These are phyloP conservation scores for Alternaria novae-zelandiae DNA, from an alignment of 2,329 filamentous ascomycete species.

Conservation along the genomic window DNA sequence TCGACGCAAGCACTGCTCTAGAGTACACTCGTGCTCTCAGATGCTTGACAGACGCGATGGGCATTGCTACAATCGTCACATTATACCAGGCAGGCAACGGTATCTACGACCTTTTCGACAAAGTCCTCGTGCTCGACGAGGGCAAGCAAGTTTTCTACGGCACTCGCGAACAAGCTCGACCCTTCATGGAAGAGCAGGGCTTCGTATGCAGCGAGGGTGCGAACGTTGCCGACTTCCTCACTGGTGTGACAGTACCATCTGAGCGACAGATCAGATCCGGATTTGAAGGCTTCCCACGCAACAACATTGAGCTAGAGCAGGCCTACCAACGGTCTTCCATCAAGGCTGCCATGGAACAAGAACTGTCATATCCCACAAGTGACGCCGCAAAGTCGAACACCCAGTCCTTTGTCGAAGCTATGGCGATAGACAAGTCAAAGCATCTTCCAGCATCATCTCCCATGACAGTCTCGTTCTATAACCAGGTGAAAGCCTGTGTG, in stretches of 20 bases:
- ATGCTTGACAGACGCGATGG: slow-evolving; percentile 56
- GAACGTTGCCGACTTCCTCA: slow-evolving; percentile 77
- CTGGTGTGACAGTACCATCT: slow-evolving; percentile 65
- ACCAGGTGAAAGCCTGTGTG: slow-evolving; percentile 62
- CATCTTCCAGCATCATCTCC: slow-evolving; percentile 61
- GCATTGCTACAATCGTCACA: slow-evolving; percentile 60
- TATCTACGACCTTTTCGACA: slow-evolving; percentile 71
- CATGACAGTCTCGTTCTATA: slow-evolving; percentile 50
- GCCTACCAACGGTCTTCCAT: slow-evolving; percentile 60
- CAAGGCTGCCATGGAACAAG: slow-evolving; percentile 57
- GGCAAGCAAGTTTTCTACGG: slow-evolving; percentile 80
- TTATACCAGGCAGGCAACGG: slow-evolving; percentile 60
- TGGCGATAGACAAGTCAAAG: slow-evolving; percentile 62
- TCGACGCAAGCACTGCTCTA: slow-evolving; percentile 53
- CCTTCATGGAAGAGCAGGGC: slow-evolving; percentile 71
- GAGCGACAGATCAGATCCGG: slow-evolving; percentile 51
- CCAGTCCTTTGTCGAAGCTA: slow-evolving; percentile 60
- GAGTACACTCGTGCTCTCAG: slow-evolving; percentile 63
- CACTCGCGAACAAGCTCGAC: slow-evolving; percentile 62
- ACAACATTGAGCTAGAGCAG: slow-evolving; percentile 50
- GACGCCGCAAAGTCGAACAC: slow-evolving; percentile 51
- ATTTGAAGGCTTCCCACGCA: slow-evolving; percentile 53
- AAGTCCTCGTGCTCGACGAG: slow-evolving; percentile 75
- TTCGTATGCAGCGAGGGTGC: slow-evolving; percentile 69
- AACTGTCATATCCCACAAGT: slow-evolving; percentile 64